These are phyloP conservation scores for Globisporangium viniferum DNA, from an alignment of 352 stramenopile genomes.

Conservation along the genomic window DNA sequence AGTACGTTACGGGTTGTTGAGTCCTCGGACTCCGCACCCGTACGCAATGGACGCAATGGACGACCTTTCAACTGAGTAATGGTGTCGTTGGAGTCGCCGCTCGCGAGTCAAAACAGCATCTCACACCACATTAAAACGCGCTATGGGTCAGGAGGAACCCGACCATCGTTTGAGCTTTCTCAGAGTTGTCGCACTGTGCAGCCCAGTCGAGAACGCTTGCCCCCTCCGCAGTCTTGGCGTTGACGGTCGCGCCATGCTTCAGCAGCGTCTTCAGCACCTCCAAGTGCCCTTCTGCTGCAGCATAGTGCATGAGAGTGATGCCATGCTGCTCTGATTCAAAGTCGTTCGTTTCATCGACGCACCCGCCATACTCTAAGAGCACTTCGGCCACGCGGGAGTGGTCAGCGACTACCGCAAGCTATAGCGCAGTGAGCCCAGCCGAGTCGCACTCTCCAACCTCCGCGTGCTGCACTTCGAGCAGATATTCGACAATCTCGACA, in stretches of 20 bases:
- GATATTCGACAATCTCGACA: slow-evolving; percentile 1
- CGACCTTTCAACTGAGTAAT: too few species aligned
- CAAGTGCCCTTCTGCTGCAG: slow-evolving; percentile 3
- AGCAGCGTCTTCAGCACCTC: slow-evolving; percentile 9
- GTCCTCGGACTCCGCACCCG: too few species aligned
- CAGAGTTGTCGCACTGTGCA: not conserved
- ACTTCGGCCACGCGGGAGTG: not conserved
- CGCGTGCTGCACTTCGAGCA: not conserved
- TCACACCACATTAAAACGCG: not conserved
- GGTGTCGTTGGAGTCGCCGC: too few species aligned
- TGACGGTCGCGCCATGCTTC: not conserved
- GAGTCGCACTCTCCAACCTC: not conserved
- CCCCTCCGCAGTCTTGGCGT: slow-evolving; percentile 5
- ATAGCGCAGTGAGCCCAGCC: not conserved
- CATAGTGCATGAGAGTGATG: slow-evolving; percentile 9
- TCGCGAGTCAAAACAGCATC: too few species aligned
- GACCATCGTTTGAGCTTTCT: not conserved
- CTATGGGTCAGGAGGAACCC: slow-evolving; percentile 7
- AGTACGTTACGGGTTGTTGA: too few species aligned
- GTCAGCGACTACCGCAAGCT: not conserved
- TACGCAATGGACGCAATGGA: too few species aligned
- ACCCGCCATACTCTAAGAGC: not conserved
- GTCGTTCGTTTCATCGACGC: not conserved
- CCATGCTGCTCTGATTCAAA: slow-evolving; percentile 1
- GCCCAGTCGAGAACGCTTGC: slow-evolving; percentile 5